Conservation (phyloP, 371 early-diverging fungal species). For the Mucor plumbeus region DNA sequence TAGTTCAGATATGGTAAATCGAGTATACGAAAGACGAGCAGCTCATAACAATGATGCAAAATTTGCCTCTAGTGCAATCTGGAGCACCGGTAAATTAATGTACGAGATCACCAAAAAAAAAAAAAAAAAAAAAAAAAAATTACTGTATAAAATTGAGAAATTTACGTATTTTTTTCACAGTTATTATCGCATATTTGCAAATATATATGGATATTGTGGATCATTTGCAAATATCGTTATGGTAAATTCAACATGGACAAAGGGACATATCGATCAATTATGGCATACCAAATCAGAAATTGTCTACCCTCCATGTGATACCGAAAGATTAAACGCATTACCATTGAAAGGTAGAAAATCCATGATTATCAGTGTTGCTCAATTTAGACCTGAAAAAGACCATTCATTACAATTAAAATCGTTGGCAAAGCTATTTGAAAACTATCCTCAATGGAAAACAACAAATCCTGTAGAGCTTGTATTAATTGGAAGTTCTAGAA, state of each 20-base stretch:
- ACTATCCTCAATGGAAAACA: constrained; percentile 53
- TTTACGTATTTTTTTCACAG: constrained; percentile 28
- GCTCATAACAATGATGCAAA: constrained; percentile 69
- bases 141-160: no score
- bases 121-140: no score
- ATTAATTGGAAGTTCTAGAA: constrained; percentile 83
- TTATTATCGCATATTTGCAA: constrained; percentile 83
- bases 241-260: constrained; percentile 97
- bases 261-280: constrained; percentile 78
- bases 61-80: constrained; percentile 61
- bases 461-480: constrained; percentile 51
- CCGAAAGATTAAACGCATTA: constrained; percentile 62
- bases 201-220: constrained; percentile 80
- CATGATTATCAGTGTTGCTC: constrained; percentile 86
- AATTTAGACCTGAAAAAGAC: constrained; percentile 96
- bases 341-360: constrained; percentile 54
- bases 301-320: constrained; percentile 96
- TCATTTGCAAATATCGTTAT: constrained; percentile 79
- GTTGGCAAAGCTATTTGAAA: constrained; percentile 60
- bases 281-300: constrained; percentile 74
- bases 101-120: constrained; percentile 37
- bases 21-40: constrained; percentile 71
- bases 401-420: constrained; percentile 84
- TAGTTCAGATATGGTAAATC: constrained; percentile 92
- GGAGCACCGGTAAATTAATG: constrained; percentile 71